A percentile compares a stretch with the other conserved stretches of the same genome.
Conservation (phyloP, 768 basidiomycete species). For the Fibroporia radiculosa region DNA sequence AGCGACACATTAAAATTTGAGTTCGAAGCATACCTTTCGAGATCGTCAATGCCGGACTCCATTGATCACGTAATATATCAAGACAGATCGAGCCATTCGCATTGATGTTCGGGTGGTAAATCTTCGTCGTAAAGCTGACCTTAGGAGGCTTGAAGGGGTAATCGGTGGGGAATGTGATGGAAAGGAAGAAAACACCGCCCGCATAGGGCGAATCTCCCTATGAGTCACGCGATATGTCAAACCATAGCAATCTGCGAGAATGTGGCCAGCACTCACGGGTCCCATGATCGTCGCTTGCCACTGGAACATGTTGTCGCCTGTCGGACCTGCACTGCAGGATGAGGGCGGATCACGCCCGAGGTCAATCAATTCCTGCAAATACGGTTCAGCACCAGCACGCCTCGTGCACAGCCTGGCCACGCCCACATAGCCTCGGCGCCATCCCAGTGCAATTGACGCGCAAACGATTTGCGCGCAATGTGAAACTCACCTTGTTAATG, state of each 20-base stretch:
- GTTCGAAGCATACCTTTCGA: slow-evolving; percentile 72
- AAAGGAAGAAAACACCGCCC: slow-evolving; percentile 98
- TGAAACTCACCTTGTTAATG: slow-evolving; percentile 85
- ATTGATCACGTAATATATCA: slow-evolving; percentile 97
- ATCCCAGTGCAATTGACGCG: slow-evolving; percentile 3
- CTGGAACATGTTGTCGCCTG: slow-evolving; percentile 97
- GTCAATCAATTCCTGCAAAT: slow-evolving; percentile 88
- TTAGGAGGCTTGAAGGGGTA: slow-evolving; percentile 99
- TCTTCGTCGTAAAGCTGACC: slow-evolving; percentile 99
- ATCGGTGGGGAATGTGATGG: slow-evolving; percentile 90
- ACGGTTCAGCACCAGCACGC: neutral
- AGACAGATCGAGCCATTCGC: slow-evolving; percentile 98
- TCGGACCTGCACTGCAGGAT: slow-evolving; percentile 98
- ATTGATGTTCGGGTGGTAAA: slow-evolving; percentile 99
- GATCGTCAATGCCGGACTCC: slow-evolving; percentile 98
- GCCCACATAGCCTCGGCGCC: slow-evolving; percentile 5
- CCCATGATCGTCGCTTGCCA: slow-evolving; percentile 99
- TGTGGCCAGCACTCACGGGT: slow-evolving; percentile 54
- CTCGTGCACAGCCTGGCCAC: no score
- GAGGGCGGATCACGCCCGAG: slow-evolving; percentile 99
- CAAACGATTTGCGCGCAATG: no score
- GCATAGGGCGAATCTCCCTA: slow-evolving; percentile 97
- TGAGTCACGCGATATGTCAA: slow-evolving; percentile 8
- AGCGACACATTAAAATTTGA: neutral
- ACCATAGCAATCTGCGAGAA: neutral